Conservation (phyloP, 2,329 filamentous ascomycete genomes). For the Cercospora sojina region DNA sequence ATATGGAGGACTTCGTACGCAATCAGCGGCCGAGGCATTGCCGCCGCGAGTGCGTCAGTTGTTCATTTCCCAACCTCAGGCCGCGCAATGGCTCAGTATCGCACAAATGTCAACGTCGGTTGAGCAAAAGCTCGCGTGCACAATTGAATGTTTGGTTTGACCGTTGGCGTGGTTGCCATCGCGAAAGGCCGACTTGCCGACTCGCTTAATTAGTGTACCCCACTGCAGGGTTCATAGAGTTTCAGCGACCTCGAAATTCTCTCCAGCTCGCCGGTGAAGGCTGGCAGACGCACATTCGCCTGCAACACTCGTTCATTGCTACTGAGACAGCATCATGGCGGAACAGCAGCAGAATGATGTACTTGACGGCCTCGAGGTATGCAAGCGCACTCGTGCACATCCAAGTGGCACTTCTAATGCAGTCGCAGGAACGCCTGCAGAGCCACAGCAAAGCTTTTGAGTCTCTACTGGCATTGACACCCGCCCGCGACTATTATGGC, state of each 20-base stretch:
- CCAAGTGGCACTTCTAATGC: not conserved
- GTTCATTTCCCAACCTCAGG: not conserved
- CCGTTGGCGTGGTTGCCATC: constrained; percentile 9
- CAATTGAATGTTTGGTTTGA: constrained; percentile 5
- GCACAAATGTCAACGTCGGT: not conserved
- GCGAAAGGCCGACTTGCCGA: not conserved
- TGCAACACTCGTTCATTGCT: not conserved
- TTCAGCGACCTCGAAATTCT: constrained; percentile 9
- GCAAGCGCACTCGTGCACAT: not conserved
- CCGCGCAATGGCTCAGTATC: not conserved
- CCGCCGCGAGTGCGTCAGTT: not conserved
- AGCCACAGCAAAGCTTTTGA: constrained; percentile 74
- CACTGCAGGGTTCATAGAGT: constrained; percentile 7
- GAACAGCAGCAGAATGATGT: constrained; percentile 27
- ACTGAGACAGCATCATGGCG: not conserved
- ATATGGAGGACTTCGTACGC: not conserved
- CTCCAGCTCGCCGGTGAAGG: not conserved
- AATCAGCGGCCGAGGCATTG: not conserved
- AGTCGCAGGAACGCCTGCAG: constrained; percentile 52
- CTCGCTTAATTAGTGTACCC: constrained; percentile 7
- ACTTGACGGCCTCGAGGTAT: constrained; percentile 26
- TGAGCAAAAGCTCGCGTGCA: not conserved
- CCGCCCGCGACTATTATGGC: constrained; percentile 81
- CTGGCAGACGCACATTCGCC: not conserved
- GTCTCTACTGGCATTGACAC: constrained; percentile 81